Percentiles rank a stretch among this genome's conserved stretches.
Conservation (phyloP, 768 basidiomycete genomes). For the Phaeotremella fagi region DNA sequence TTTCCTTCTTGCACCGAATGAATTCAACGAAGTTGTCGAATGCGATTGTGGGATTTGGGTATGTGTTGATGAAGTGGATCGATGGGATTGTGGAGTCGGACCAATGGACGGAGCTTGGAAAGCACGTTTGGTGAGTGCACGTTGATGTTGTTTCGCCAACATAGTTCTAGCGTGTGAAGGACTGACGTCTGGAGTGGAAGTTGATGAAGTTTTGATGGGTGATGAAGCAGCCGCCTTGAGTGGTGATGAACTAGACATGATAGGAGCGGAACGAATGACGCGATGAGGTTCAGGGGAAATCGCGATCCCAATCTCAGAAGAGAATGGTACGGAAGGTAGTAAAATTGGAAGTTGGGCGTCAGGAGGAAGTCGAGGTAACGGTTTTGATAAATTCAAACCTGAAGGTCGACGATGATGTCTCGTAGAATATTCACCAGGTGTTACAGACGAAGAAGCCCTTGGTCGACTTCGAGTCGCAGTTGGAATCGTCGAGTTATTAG, state of each 20-base stretch:
- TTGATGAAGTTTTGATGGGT: background rate
- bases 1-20: conserved; percentile 10
- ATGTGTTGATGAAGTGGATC: conserved; percentile 7
- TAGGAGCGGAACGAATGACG: background rate
- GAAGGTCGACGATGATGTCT: background rate
- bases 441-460: background rate
- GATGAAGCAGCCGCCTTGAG: background rate
- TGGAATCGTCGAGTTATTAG: background rate
- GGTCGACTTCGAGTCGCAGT: too few relatives aligned
- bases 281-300: conserved; percentile 17
- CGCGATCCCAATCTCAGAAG: conserved; percentile 27
- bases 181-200: conserved; percentile 3
- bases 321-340: background rate
- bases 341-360: conserved; percentile 2
- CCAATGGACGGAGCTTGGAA: conserved; percentile 29
- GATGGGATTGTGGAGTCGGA: background rate
- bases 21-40: conserved; percentile 1
- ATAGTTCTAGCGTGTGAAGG: conserved; percentile 28
- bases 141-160: conserved; percentile 38
- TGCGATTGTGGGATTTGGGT: background rate
- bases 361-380: conserved; percentile 13
- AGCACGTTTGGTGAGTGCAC: conserved; percentile 30
- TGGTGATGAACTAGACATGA: conserved; percentile 1
- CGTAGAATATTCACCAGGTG: background rate
- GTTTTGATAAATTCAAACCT: conserved; percentile 11